Base-by-base conservation (phyloP, 305 asterid genomes). In the Stenogyne calaminthoides region DNA sequence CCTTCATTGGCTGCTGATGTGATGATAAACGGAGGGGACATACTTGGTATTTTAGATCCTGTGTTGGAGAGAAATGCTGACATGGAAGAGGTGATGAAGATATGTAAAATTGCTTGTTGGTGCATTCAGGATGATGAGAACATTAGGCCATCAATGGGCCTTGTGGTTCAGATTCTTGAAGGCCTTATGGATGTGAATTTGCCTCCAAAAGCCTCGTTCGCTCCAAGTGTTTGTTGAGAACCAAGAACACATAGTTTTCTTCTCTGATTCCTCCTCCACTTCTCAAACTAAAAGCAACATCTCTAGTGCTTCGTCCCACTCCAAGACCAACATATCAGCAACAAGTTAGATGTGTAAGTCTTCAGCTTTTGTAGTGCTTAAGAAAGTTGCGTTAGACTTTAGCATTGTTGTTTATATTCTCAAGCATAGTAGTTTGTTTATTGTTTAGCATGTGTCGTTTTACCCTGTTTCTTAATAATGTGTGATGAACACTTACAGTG, bases 61-160 rank as follows among this genome's bases (percentile, higher is more conserved):
- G 67, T 69, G 55, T 74, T 90, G 78, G 81, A 69, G 6, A 56
- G 85, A 59, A 32, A 39, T 9, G 91, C 88, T 3, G 82, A 84
- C 37, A 73, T 22, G 6, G 91, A 83, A 51, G 91, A 90, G 85
- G 84, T 88, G 4, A 34, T 78, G 55, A 88, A 74, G 76, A 72
- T 88, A 1, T 85, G 91, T 44, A 85, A 79, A 63, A 64, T 88
- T 55, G 97, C 91, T 3, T 85, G 88, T 69, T 90, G 97, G 97
- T 90, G 97, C 71, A 77, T 87, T 25, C 95, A 88, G 71, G 95
- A 88, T 51, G 95, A 90, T 55, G 96, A 90, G 67, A 74, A 76
- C 56, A 71, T 64, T 6, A 81, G 95, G 84, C 97, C 95, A 49
- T 80, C 93, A 9, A 91, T 91, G 91, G 91, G 93, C 63, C 88